phyloP scores from a whole-genome alignment of 345 rosid genomes.

The Citrus maxima region DNA sequence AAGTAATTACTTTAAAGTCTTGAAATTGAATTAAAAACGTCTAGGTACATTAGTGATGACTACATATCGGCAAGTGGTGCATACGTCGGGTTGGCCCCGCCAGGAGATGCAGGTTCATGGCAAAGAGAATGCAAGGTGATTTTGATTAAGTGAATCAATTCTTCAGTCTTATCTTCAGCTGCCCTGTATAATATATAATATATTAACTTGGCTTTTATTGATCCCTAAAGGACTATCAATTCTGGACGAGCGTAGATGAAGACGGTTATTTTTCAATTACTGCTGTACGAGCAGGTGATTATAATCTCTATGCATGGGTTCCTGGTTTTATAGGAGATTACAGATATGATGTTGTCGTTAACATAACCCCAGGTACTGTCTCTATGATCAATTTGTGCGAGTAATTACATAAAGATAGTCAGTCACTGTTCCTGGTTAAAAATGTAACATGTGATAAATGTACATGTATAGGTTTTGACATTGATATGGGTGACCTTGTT shows the following conservation, averaged over 20 bases:
- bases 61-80: slow-evolving; percentile 43
- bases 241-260: slow-evolving; percentile 67
- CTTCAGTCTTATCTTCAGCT: background rate
- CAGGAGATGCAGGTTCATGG: slow-evolving; percentile 66
- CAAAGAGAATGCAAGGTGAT: slow-evolving; percentile 62
- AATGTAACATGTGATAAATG: background rate
- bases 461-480: slow-evolving; percentile 29
- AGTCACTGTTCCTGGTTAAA: too few species aligned
- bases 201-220: background rate
- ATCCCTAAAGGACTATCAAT: slow-evolving; percentile 61
- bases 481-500: slow-evolving; percentile 36
- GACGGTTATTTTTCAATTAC: slow-evolving; percentile 57
- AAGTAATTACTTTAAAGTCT: background rate
- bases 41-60: slow-evolving; percentile 35
- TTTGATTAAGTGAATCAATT: background rate
- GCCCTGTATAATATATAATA: background rate
- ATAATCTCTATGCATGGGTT: slow-evolving; percentile 74
- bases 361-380: slow-evolving; percentile 49
- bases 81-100: slow-evolving; percentile 59
- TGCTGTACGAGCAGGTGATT: slow-evolving; percentile 44
- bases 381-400: background rate
- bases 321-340: slow-evolving; percentile 89
- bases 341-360: slow-evolving; percentile 34
- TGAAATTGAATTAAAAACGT: background rate
- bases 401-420: background rate